Evolutionary conservation across 208 protist species (phyloP), one percentile per base, ranked within the genome.

Genomic region (Angomonas deanei): DNA sequence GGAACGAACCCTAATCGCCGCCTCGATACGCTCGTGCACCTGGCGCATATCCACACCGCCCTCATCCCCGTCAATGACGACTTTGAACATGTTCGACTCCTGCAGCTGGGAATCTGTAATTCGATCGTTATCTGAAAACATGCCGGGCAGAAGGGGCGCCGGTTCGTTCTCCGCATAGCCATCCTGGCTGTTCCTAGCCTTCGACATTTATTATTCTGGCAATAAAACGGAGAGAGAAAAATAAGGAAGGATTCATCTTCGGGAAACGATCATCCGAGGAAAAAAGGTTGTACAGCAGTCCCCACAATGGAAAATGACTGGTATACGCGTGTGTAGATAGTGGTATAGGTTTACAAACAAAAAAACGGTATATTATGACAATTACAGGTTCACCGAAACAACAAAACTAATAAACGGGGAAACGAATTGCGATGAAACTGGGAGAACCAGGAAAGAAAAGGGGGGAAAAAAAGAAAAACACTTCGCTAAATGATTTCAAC

Each of bases 51-150:
- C 80, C 17, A 95, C 86, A 4, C 89, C 89, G 59, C 89, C 89
- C 42, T 95, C 89, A 65, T 95, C 89, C 46, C 86, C 89, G 70
- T 95, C 89, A 64, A 95, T 91, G 28, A 93, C 81, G 24, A 96
- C 86, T 55, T 96, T 85, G 66, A 89, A 91, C 76, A 92, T 86
- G 10, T 85, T 66, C 0, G 73, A 73, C 56, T 86, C 76, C 42
- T 82, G 69, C 46, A 86, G 67, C 42, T 91, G 74, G 46, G 27
- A 15, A 62, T 47, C 30, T 28, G 19, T 26, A 28, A 24, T 28
- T 5, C 47, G 11, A 26, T 53, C 47, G n/a, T n/a, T n/a, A n/a
- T n/a, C n/a, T n/a, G n/a, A n/a, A n/a, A n/a, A n/a, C n/a, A n/a
- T n/a, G n/a, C n/a, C n/a, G n/a, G n/a, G n/a, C n/a, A n/a, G n/a